Evolutionary conservation across 2,329 filamentous ascomycete species (phyloP), one percentile per base, ranked within the genome.

Genomic region (Spiromastix sp.): DNA sequence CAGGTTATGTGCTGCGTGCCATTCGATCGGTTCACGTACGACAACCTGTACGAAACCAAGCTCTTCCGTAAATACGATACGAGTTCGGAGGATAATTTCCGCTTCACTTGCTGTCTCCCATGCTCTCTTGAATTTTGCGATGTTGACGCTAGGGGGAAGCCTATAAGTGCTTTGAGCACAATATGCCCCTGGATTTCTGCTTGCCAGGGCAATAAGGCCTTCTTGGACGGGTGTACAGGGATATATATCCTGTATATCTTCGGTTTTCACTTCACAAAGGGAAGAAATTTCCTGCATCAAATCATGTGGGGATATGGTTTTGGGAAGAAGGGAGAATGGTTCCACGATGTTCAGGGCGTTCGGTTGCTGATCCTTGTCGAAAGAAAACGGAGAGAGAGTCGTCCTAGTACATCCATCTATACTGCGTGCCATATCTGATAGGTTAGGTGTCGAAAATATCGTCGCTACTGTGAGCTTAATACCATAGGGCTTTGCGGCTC

Each of bases 81-180:
- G 76, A 0, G 86, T 89, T n/a, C 85, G 70, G 7, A 95, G 59
- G 20, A 93, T 87, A 1, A 72, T 72, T 51, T 94, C 85, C 15
- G 84, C 68, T 15, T 55, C 42, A 2, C 73, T 58, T 62, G 86
- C 73, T 1, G 55, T 49, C 2, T 59, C 44, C 83, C 85, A 93
- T 34, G 72, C 71, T 0, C 48, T 26, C 42, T 64, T 64, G 32
- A 93, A 63, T 1, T 49, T 56, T 1, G 58, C 45, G 0, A 72
- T 39, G 20, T 76, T 56, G 1, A 68, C 64, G 4, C 57, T 59
- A 5, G 91, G 51, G 4, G 68, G 63, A 40, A 93, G 71, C 0
- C 79, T 55, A 37, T 83, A 74, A 30, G 72, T 72, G 51, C 93
- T 93, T 49, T 71, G 75, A 51, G 44, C 30, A n/a, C 33, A 26